These are phyloP conservation scores for Sextonia rubra DNA, from an alignment of 164 flowering plant species.

Conservation along the genomic window DNA sequence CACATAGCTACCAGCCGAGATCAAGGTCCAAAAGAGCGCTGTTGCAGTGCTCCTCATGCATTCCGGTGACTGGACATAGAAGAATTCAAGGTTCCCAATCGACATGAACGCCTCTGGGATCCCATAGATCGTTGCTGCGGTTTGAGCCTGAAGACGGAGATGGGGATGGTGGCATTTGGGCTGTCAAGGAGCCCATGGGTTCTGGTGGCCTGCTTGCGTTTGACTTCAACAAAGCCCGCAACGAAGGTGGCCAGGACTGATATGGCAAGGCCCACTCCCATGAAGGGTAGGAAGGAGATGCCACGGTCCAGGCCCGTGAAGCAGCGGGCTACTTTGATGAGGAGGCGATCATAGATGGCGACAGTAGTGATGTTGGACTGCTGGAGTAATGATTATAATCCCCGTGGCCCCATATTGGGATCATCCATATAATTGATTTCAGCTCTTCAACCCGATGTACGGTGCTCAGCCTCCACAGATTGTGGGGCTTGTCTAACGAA, in stretches of 20 bases:
- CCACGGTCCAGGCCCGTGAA: slow-evolving; percentile 78
- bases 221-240: slow-evolving; percentile 63
- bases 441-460: slow-evolving; percentile 42
- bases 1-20: slow-evolving; percentile 54
- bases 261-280: slow-evolving; percentile 69
- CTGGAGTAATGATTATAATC: slow-evolving; percentile 22
- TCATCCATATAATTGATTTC: slow-evolving; percentile 36
- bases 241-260: slow-evolving; percentile 57
- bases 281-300: slow-evolving; percentile 61
- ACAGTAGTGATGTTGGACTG: slow-evolving; percentile 40
- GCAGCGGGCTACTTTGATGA: slow-evolving; percentile 44
- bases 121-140: slow-evolving; percentile 78
- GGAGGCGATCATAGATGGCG: slow-evolving; percentile 55
- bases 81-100: slow-evolving; percentile 64
- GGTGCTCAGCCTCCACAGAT: slow-evolving; percentile 45
- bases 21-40: slow-evolving; percentile 60
- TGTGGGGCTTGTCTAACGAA: slow-evolving; percentile 23
- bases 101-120: slow-evolving; percentile 82
- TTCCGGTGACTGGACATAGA: slow-evolving; percentile 74
- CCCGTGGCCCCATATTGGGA: slow-evolving; percentile 49
- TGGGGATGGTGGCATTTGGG: slow-evolving; percentile 31
- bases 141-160: slow-evolving; percentile 63
- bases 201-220: slow-evolving; percentile 46
- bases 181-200: slow-evolving; percentile 32
- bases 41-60: slow-evolving; percentile 72